Evolutionary conservation across 78 protist genomes (phyloP).

Genomic region (Dictyostelium brefeldianum): DNA sequence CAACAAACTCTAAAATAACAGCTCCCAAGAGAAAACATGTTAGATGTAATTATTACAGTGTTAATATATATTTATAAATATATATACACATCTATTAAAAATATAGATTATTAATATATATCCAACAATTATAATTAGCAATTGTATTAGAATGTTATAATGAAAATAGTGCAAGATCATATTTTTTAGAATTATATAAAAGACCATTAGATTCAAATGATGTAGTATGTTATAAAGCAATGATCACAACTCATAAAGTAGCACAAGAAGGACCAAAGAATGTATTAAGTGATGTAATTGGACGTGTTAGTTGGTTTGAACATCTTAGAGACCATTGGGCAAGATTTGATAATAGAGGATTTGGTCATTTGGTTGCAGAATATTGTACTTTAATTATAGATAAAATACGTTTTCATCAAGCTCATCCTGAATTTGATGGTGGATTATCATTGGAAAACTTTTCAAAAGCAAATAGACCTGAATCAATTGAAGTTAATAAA

Average conservation of each 20-base stretch:
- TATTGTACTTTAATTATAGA: conserved; percentile 67
- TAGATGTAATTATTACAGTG: conserved; percentile 41
- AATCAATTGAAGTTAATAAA: conserved; percentile 29
- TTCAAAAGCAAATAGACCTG: conserved; percentile 32
- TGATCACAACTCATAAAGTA: conserved; percentile 57
- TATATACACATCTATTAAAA: too few species aligned
- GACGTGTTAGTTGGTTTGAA: conserved; percentile 59
- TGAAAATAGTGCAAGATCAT: conserved; percentile 72
- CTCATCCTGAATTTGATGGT: conserved; percentile 84
- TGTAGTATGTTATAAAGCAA: conserved; percentile 61
- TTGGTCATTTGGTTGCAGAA: conserved; percentile 39
- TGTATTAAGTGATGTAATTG: conserved; percentile 18
- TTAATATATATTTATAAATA: too few species aligned
- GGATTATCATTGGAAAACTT: conserved; percentile 70
- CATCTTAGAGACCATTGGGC: conserved; percentile 63
- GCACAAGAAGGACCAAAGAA: conserved; percentile 78
- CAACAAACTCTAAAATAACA: conserved; percentile 62
- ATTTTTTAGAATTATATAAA: conserved; percentile 48
- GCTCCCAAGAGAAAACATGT: conserved; percentile 83
- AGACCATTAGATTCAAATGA: conserved; percentile 75
- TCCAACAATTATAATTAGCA: too few species aligned
- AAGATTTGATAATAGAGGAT: conserved; percentile 53
- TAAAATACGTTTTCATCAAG: conserved; percentile 79
- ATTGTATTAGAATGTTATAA: conserved; percentile 77
- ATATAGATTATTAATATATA: too few species aligned